Conservation (phyloP, 345 rosid species). For the Nasturtium officinale region DNA sequence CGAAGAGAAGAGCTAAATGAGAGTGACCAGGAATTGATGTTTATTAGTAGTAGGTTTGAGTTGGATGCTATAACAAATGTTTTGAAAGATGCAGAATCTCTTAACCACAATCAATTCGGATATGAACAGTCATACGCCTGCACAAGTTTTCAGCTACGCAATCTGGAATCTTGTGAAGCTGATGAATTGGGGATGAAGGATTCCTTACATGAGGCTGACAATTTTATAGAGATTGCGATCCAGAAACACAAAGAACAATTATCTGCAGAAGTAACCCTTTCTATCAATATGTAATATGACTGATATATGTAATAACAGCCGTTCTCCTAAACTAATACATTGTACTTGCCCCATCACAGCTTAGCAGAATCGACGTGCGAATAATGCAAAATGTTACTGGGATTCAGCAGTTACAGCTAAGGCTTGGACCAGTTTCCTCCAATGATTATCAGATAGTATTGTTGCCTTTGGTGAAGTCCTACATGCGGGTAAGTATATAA, state of each 20-base stretch:
- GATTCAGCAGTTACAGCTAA: conserved; percentile 85
- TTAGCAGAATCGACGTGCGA: conserved; percentile 78
- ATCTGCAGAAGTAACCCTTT: conserved; percentile 66
- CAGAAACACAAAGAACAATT: conserved; percentile 82
- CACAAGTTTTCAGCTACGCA: conserved; percentile 69
- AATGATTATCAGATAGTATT: conserved; percentile 68
- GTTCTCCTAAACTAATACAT: conserved; percentile 8
- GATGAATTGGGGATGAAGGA: conserved; percentile 78
- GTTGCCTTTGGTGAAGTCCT: conserved; percentile 75
- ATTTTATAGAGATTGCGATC: conserved; percentile 74
- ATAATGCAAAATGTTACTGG: conserved; percentile 68
- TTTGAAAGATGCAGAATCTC: conserved; percentile 75
- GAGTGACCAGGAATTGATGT: conserved; percentile 55
- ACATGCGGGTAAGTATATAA: conserved; percentile 70
- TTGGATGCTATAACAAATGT: conserved; percentile 71
- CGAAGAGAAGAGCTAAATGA: conserved; percentile 67
- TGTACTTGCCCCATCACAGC: conserved; percentile 53
- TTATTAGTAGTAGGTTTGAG: conserved; percentile 60
- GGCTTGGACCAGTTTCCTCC: conserved; percentile 72
- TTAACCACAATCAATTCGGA: conserved; percentile 72
- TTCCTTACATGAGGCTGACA: conserved; percentile 66
- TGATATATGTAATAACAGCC: background rate
- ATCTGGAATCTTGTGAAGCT: conserved; percentile 83
- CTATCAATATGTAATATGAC: too few relatives aligned
- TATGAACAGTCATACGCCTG: conserved; percentile 62